Evolutionary conservation across 2,329 filamentous ascomycete species (phyloP), one percentile per base, ranked within the genome.

Genomic region (Pseudogymnoascus pannorum): DNA sequence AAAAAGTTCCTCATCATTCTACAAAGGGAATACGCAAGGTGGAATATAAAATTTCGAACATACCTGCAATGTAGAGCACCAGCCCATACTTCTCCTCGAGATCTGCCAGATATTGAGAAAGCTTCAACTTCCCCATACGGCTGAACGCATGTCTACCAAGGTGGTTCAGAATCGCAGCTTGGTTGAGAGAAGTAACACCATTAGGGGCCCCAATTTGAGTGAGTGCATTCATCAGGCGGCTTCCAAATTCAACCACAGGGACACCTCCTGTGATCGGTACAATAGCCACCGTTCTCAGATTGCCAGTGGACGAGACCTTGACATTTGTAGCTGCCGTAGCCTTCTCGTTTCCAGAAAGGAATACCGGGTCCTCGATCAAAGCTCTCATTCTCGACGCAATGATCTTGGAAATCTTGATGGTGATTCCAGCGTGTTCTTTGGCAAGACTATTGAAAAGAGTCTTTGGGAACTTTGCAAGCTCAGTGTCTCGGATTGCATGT

Each of bases 361-460:
- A 82, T 14, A 90, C 76, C 1, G 91, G 89, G 68, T 92, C 88
- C 68, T 97, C 91, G 18, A 97, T 85, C 38, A 97, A 76, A 42
- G 90, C 84, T 64, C 93, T 83, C 94, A 99, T 97, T 2, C 94
- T 86, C 35, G 92, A 92, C 0, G 94, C 94, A 69, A 99, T 97
- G 67, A 99, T 94, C 74, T 97, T 99, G 1, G 94, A 97, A 26
- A 99, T 96, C 74, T 97, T 97, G 73, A 99, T 97, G 0, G 94
- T 97, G 70, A 99, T 99, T 44, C 92, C 95, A 4, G 94, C 94
- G 70, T 99, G 94, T 71, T 99, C 94, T 71, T 96, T 88, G 0
- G 94, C 94, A 60, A 99, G 83, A 71, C 94, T 99, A 78, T 99
- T 99, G 79, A 99, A 99, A 1, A 99, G 77, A 0, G 91, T 96